Conservation (phyloP, 2,329 filamentous ascomycete species). For the Venturia pyrina region DNA sequence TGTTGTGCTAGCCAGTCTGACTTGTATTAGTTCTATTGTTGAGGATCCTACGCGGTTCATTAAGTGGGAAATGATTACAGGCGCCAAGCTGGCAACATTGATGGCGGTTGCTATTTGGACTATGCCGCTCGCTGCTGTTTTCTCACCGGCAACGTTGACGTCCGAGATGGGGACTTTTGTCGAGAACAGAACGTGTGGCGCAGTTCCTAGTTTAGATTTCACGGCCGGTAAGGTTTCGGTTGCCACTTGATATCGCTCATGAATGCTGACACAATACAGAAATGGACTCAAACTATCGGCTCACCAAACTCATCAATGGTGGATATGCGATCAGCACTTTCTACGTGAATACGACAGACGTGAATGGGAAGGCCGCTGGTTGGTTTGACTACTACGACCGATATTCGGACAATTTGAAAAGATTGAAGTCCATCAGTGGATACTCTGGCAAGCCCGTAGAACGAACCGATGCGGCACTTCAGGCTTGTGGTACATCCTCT, state of each 20-base stretch:
- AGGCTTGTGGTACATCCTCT: constrained; percentile 21
- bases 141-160: constrained; percentile 27
- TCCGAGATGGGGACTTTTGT: constrained; percentile 20
- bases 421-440: constrained; percentile 22
- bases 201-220: constrained; percentile 24
- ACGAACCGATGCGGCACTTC: constrained; percentile 18
- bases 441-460: constrained; percentile 24
- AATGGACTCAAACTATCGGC: not conserved
- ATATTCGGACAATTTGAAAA: constrained; percentile 16
- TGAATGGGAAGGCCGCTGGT: constrained; percentile 15
- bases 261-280: not conserved
- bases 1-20: constrained; percentile 26
- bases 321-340: constrained; percentile 20
- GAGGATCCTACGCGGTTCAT: constrained; percentile 25
- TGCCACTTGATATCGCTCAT: not conserved
- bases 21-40: constrained; percentile 19
- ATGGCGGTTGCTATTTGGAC: constrained; percentile 16
- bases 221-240: constrained; percentile 22
- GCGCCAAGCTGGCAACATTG: not conserved
- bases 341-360: constrained; percentile 29
- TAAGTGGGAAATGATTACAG: constrained; percentile 20
- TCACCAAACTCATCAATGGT: not conserved
- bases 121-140: constrained; percentile 27
- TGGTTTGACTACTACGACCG: constrained; percentile 23
- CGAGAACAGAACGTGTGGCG: constrained; percentile 19